Base-by-base conservation (phyloP, 768 basidiomycete genomes). In the Leccinum ochraceum region DNA sequence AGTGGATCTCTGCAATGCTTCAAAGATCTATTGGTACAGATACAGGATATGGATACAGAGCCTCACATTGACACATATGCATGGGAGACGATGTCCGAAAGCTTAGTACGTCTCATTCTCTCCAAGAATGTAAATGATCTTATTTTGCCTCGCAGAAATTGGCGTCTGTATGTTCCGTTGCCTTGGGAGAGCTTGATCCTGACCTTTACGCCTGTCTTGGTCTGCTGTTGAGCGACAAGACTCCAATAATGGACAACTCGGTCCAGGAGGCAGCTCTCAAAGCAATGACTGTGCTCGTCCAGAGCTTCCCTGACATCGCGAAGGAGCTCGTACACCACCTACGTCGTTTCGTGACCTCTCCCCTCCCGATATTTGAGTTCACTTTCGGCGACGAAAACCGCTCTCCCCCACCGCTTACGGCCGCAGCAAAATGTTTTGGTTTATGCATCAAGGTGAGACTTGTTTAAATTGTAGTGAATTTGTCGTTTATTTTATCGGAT, bases 81-180 rank as follows among this genome's bases (percentile, higher is more conserved):
- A 55, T 94, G 89, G 88, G 93, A 95, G 70, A 94, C 93, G 0
- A 88, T 95, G 87, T 91, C 93, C 10, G 93, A 95, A 70, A 90
- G 89, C 65, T 73, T 95, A 81, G 93, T 92, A 66, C 53, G 84
- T 74, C 44, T 49, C 22, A 54, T 26, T 58, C 56, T 11, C 24
- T 24, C 20, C 4, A 22, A 51, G 34, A 13, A n/a, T 42, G 44
- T 57, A 39, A 6, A 52, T 54, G 24, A 20, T 30, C 17, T 60
- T 55, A 57, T 4, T 16, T 37, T 6, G 54, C 6, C 20, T 44
- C 7, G 0, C 66, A 95, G 93, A 95, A 94, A 91, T 77, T 95
- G 20, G 88, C 90, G 3, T 86, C 91, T 4, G 78, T 94, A 34
- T 94, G 93, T 67, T 90, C 86, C 42, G 82, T 91, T 50, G 89